A percentile compares a stretch with the other conserved stretches of the same genome.
Evolutionary conservation across 345 rosid species (phyloP).

Genomic region (Populus simonii): DNA sequence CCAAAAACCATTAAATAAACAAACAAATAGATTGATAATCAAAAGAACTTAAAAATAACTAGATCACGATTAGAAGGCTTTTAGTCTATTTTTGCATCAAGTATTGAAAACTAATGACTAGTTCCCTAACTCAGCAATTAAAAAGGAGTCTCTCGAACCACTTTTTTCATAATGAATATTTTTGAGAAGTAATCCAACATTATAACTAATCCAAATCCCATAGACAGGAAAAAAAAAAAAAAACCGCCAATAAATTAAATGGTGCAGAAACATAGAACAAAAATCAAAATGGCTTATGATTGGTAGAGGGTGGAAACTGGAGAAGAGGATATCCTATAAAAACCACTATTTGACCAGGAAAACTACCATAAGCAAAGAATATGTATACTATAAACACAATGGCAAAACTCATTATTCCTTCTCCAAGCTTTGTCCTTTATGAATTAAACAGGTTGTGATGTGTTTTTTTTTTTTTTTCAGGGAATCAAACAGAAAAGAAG

Average conservation of each 20-base stretch:
- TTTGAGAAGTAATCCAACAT: not conserved
- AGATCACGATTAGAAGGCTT: not conserved
- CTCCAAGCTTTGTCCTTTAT: not conserved
- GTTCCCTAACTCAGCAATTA: not conserved
- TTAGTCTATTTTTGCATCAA: not conserved
- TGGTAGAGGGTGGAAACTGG: not conserved
- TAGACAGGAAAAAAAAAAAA: not conserved
- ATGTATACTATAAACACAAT: not conserved
- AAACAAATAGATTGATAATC: not conserved
- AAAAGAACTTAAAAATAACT: not conserved
- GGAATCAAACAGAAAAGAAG: constrained; percentile 4
- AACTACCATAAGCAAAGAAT: not conserved
- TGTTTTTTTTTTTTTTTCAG: not conserved
- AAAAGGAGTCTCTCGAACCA: not conserved
- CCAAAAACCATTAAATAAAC: not conserved
- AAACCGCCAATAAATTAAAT: not conserved
- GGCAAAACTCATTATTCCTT: not conserved
- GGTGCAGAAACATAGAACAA: not conserved
- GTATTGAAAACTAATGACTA: not conserved
- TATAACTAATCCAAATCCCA: not conserved
- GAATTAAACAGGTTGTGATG: not conserved
- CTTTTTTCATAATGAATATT: not conserved
- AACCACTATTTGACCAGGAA: not conserved
- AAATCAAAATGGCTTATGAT: not conserved
- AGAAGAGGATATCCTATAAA: not conserved